Percentiles rank a stretch among this genome's conserved stretches.
Conservation (phyloP, 352 stramenopile genomes). For the Pythium aquatile region DNA sequence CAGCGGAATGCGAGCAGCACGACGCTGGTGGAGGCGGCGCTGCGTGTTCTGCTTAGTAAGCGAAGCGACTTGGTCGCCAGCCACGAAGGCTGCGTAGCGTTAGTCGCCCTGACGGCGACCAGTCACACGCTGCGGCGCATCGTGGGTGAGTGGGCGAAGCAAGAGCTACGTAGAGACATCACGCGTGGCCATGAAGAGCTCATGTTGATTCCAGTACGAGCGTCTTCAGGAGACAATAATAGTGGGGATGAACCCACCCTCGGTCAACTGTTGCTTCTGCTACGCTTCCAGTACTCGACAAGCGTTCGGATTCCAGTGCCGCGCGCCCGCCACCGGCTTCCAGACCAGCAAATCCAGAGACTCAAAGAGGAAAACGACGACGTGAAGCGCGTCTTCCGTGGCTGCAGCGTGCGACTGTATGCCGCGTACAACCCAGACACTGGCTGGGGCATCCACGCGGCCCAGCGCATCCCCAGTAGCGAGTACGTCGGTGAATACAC, state of each 20-base stretch:
- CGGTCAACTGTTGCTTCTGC: conserved; percentile 11
- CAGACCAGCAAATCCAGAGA: conserved; percentile 19
- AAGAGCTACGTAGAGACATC: conserved; percentile 14
- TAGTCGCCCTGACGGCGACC: conserved; percentile 6
- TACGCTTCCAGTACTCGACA: conserved; percentile 36
- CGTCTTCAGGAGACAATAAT: not conserved
- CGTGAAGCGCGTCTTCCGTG: conserved; percentile 27
- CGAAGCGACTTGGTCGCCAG: conserved; percentile 20
- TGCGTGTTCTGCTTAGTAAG: conserved; percentile 11
- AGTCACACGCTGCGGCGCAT: not conserved
- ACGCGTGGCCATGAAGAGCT: conserved; percentile 17
- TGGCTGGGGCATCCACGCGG: conserved; percentile 47
- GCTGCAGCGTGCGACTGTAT: conserved; percentile 33
- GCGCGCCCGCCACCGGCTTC: conserved; percentile 27
- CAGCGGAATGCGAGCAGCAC: not conserved
- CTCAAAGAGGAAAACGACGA: conserved; percentile 21
- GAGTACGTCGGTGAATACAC: conserved; percentile 65
- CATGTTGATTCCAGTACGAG: not conserved
- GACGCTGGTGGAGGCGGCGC: not conserved
- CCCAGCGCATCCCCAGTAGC: conserved; percentile 30
- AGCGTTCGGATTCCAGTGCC: conserved; percentile 28
- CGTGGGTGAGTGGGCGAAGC: conserved; percentile 3
- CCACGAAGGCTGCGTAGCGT: not conserved
- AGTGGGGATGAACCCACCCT: not conserved
- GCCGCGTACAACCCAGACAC: conserved; percentile 30